These are phyloP conservation scores for Claviceps humidiphila DNA, from an alignment of 2,329 filamentous ascomycete genomes.

Conservation along the genomic window DNA sequence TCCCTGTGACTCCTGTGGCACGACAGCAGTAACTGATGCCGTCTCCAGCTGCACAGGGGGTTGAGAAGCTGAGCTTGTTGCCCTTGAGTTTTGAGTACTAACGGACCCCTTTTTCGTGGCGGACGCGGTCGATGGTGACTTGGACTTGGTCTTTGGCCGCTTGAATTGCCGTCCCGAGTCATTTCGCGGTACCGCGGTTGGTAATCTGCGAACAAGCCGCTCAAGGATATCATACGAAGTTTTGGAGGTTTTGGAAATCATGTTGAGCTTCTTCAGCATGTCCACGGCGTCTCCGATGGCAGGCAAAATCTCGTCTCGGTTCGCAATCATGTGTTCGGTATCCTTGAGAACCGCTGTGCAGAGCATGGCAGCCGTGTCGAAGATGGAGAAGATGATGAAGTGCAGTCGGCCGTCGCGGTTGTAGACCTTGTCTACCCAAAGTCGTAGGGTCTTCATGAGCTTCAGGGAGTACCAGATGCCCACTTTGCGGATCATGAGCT, in stretches of 20 bases:
- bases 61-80: neutral
- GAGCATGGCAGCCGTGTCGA: constrained; percentile 35
- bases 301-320: constrained; percentile 24
- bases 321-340: constrained; percentile 21
- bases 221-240: constrained; percentile 21
- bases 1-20: neutral
- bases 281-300: constrained; percentile 22
- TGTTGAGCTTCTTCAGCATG: constrained; percentile 19
- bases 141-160: constrained; percentile 2
- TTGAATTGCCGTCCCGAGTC: constrained; percentile 3
- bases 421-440: constrained; percentile 29
- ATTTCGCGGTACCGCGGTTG: constrained; percentile 3
- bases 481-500: constrained; percentile 22
- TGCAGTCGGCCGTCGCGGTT: constrained; percentile 35
- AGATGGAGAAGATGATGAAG: constrained; percentile 36
- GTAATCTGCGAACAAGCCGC: constrained; percentile 17
- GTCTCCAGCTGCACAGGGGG: neutral
- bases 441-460: constrained; percentile 24
- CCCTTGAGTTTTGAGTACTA: neutral
- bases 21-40: neutral
- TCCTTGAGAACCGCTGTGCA: constrained; percentile 39
- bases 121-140: neutral
- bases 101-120: neutral
- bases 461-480: constrained; percentile 30
- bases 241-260: constrained; percentile 20